phyloP scores from a whole-genome alignment of 169 alveolate species.

The Theileria luwenshuni region DNA sequence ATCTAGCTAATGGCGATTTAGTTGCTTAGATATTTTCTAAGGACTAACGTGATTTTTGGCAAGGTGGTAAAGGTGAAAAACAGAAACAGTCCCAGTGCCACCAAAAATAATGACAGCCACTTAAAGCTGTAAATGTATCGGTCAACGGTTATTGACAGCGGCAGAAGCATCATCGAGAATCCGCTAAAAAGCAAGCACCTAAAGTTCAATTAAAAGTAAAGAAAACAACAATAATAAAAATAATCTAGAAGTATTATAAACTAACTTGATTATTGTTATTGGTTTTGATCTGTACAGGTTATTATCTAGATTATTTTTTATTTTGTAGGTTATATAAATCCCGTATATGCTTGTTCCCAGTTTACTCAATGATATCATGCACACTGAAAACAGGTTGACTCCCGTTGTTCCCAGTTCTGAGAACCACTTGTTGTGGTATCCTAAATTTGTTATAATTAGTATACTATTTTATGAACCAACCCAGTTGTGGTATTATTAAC shows the following conservation, averaged over 20 bases:
- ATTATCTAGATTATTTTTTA: conserved; percentile 4
- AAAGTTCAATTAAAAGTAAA: background rate
- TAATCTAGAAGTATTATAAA: background rate
- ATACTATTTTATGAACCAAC: conserved; percentile 4
- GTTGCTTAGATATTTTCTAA: too few species aligned
- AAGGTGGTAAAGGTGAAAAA: conserved; percentile 53
- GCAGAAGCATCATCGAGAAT: conserved; percentile 34
- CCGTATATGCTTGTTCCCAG: conserved; percentile 44
- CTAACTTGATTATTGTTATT: conserved; percentile 1
- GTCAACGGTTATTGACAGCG: conserved; percentile 2
- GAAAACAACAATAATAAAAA: conserved; percentile 10
- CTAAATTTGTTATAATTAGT: background rate
- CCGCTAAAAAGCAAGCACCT: conserved; percentile 43
- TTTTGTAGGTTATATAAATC: conserved; percentile 24
- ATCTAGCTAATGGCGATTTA: too few species aligned
- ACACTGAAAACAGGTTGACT: conserved; percentile 33
- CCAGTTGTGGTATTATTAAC: conserved; percentile 40
- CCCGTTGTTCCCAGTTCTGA: conserved; percentile 5
- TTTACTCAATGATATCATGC: conserved; percentile 43
- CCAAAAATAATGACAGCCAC: background rate
- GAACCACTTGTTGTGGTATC: conserved; percentile 2
- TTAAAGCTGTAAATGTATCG: background rate
- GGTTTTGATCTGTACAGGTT: conserved; percentile 1
- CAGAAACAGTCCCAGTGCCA: conserved; percentile 29
- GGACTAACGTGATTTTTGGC: conserved; percentile 33